phyloP scores from a whole-genome alignment of 345 rosid genomes.

The Bruguiera parviflora region DNA sequence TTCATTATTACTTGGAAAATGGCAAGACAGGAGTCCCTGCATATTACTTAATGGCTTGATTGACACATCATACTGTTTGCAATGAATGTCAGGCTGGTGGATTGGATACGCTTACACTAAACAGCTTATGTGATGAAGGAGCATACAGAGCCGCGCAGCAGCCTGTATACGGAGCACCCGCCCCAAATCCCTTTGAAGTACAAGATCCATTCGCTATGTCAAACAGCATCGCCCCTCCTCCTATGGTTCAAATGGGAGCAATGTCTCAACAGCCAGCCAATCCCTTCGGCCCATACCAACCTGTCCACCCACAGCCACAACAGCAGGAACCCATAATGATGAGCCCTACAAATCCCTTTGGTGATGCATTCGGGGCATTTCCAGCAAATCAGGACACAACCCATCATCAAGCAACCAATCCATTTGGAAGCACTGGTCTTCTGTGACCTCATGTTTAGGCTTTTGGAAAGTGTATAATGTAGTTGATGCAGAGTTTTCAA shows the following conservation, averaged over 20 bases:
- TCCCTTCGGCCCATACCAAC: conserved; percentile 68
- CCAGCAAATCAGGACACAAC: conserved; percentile 28
- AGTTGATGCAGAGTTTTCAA: conserved; percentile 18
- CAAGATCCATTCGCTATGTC: conserved; percentile 70
- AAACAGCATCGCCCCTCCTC: conserved; percentile 44
- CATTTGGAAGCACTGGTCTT: conserved; percentile 71
- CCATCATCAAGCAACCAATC: conserved; percentile 54
- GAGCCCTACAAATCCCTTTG: conserved; percentile 69
- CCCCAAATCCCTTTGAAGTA: conserved; percentile 83
- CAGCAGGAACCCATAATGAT: conserved; percentile 42
- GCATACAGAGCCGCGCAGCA: conserved; percentile 83
- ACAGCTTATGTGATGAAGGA: conserved; percentile 79
- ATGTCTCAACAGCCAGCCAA: conserved; percentile 54
- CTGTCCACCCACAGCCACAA: conserved; percentile 40
- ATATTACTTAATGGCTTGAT: too few relatives aligned
- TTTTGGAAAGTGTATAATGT: conserved; percentile 10
- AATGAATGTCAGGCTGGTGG: conserved; percentile 73
- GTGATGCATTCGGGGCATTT: conserved; percentile 50
- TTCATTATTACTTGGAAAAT: too few relatives aligned
- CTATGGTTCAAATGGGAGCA: conserved; percentile 55
- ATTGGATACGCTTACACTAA: conserved; percentile 75
- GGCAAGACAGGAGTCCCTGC: too few relatives aligned
- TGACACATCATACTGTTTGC: not conserved
- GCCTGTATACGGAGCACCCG: conserved; percentile 72
- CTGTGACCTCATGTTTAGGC: conserved; percentile 35